These are phyloP conservation scores for Suillus subalutaceus DNA, from an alignment of 768 basidiomycete genomes.

Conservation along the genomic window DNA sequence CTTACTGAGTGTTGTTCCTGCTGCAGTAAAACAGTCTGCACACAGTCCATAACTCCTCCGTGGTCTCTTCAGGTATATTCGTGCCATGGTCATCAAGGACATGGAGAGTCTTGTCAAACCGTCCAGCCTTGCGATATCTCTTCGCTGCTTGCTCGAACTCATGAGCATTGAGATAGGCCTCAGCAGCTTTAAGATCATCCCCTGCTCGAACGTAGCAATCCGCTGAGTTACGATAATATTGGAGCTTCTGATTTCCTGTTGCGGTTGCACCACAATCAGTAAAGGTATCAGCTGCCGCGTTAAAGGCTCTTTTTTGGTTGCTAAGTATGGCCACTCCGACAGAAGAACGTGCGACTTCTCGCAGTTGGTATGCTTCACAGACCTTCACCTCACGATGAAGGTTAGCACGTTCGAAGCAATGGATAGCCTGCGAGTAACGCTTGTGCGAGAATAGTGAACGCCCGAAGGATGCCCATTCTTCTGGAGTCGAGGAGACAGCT, in stretches of 20 bases:
- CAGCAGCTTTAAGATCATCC: conserved; percentile 46
- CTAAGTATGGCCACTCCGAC: conserved; percentile 27
- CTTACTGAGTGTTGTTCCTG: conserved; percentile 32
- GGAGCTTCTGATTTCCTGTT: conserved; percentile 29
- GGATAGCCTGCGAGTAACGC: conserved; percentile 50
- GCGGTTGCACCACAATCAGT: conserved; percentile 39
- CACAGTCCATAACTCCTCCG: conserved; percentile 42
- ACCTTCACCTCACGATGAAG: conserved; percentile 45
- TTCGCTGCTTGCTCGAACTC: conserved; percentile 48
- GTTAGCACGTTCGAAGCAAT: conserved; percentile 54
- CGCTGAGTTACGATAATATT: conserved; percentile 47
- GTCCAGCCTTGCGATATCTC: conserved; percentile 50
- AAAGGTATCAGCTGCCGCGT: conserved; percentile 54
- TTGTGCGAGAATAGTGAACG: conserved; percentile 40
- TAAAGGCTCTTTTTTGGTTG: conserved; percentile 40
- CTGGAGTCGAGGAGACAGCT: conserved; percentile 52
- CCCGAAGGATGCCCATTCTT: conserved; percentile 49
- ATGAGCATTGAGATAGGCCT: conserved; percentile 42
- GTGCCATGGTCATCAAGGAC: conserved; percentile 41
- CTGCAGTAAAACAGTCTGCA: conserved; percentile 51
- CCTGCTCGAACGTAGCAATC: conserved; percentile 48
- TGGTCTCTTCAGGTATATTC: conserved; percentile 35
- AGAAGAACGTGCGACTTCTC: conserved; percentile 48
- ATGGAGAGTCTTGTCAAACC: conserved; percentile 55
- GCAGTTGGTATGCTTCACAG: conserved; percentile 55